Conservation (phyloP, 352 stramenopile species). For the Globisporangium barbulae region DNA sequence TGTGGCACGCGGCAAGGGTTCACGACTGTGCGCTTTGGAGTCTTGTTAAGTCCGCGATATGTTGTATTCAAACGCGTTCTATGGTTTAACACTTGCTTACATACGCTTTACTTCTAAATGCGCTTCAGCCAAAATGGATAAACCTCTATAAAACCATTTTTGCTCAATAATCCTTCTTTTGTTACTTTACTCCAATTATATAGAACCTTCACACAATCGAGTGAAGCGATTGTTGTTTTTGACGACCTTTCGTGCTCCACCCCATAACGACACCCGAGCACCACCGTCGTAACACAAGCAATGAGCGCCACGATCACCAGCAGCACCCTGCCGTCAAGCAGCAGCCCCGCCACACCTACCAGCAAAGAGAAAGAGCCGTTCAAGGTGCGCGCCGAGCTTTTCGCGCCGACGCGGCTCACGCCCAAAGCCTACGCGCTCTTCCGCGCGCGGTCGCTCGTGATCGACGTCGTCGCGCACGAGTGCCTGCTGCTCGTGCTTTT, state of each 20-base stretch:
- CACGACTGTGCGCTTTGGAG: not conserved
- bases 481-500: slow-evolving; percentile 14
- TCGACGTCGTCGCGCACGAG: slow-evolving; percentile 13
- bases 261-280: not conserved
- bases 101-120: not conserved
- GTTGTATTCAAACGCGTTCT: too few relatives aligned
- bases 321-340: not conserved
- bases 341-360: not conserved
- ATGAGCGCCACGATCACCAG: not conserved
- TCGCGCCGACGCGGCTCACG: slow-evolving; percentile 7
- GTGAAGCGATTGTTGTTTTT: too few relatives aligned
- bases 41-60: not conserved
- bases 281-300: too few relatives aligned
- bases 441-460: slow-evolving; percentile 9
- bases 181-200: not conserved
- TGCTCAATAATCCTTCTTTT: not conserved
- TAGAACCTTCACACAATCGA: too few relatives aligned
- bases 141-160: not conserved
- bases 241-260: not conserved
- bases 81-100: not conserved
- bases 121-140: not conserved
- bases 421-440: slow-evolving; percentile 6
- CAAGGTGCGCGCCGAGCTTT: slow-evolving; percentile 9
- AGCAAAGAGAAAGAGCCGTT: slow-evolving; percentile 16
- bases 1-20: not conserved